These are phyloP conservation scores for Phoma sp. DNA, from an alignment of 2,329 filamentous ascomycete genomes.

Conservation along the genomic window DNA sequence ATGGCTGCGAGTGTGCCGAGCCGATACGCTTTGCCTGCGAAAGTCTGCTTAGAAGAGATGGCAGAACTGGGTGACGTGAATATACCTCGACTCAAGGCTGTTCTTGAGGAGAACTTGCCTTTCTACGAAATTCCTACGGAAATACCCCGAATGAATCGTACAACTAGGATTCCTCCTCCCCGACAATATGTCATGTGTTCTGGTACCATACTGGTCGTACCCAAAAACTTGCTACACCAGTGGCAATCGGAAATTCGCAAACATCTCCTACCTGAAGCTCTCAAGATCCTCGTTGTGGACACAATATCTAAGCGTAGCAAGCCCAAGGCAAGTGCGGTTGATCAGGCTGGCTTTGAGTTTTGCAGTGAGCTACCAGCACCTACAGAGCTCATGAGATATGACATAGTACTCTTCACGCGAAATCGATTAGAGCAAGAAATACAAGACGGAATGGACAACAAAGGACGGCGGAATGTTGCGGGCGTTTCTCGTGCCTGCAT, in stretches of 20 bases:
- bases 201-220: slow-evolving; percentile 79
- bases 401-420: slow-evolving; percentile 80
- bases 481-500: slow-evolving; percentile 35
- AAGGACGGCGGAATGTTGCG: slow-evolving; percentile 47
- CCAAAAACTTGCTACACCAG: slow-evolving; percentile 81
- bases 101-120: slow-evolving; percentile 43
- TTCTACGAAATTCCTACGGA: slow-evolving; percentile 51
- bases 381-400: slow-evolving; percentile 67
- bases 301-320: slow-evolving; percentile 32
- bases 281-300: slow-evolving; percentile 70
- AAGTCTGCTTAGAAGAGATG: slow-evolving; percentile 64
- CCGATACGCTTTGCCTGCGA: slow-evolving; percentile 73
- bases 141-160: slow-evolving; percentile 51
- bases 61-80: slow-evolving; percentile 46
- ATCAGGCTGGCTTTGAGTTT: slow-evolving; percentile 32
- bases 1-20: slow-evolving; percentile 77
- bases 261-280: slow-evolving; percentile 66
- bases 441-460: slow-evolving; percentile 55
- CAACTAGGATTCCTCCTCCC: slow-evolving; percentile 47
- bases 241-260: slow-evolving; percentile 83
- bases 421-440: slow-evolving; percentile 73
- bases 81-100: slow-evolving; percentile 28
- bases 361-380: slow-evolving; percentile 62
- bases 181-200: slow-evolving; percentile 68
- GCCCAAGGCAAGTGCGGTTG: slow-evolving; percentile 9